Conservation (phyloP, 2,329 filamentous ascomycete genomes). For the Neocucurbitaria cava region DNA sequence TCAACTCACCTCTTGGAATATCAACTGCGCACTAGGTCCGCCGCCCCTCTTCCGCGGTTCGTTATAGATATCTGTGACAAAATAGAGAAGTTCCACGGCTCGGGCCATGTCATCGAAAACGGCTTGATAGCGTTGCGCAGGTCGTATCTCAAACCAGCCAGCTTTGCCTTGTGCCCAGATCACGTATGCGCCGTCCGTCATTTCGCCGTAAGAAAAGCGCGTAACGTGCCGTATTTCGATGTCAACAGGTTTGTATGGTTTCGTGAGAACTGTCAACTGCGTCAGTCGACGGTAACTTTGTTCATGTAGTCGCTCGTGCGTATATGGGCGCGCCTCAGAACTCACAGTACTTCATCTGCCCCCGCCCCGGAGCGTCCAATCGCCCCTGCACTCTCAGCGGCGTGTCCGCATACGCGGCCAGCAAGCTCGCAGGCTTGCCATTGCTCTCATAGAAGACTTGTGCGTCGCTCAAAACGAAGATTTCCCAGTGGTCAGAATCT, state of each 20-base stretch:
- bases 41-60: slow-evolving; percentile 51
- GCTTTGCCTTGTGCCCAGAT: slow-evolving; percentile 71
- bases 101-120: slow-evolving; percentile 68
- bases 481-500: slow-evolving; percentile 63
- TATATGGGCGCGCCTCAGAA: slow-evolving; percentile 1
- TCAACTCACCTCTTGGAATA: slow-evolving; percentile 49
- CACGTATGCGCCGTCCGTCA: slow-evolving; percentile 64
- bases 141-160: slow-evolving; percentile 73
- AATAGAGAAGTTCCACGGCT: slow-evolving; percentile 70
- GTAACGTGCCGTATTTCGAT: slow-evolving; percentile 64
- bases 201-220: slow-evolving; percentile 56
- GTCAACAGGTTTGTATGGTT: slow-evolving; percentile 40
- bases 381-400: slow-evolving; percentile 68
- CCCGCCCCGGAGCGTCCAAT: slow-evolving; percentile 52
- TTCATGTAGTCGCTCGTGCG: not conserved
- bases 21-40: slow-evolving; percentile 44
- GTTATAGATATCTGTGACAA: slow-evolving; percentile 64
- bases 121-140: slow-evolving; percentile 62
- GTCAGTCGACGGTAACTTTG: slow-evolving; percentile 12
- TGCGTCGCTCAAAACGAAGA: slow-evolving; percentile 67
- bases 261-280: slow-evolving; percentile 36
- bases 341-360: slow-evolving; percentile 41
- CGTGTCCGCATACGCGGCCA: slow-evolving; percentile 65
- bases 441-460: slow-evolving; percentile 65
- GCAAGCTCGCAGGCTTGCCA: slow-evolving; percentile 62